phyloP scores from a whole-genome alignment of 2,329 filamentous ascomycete species.

The Trichoderma simmonsii region DNA sequence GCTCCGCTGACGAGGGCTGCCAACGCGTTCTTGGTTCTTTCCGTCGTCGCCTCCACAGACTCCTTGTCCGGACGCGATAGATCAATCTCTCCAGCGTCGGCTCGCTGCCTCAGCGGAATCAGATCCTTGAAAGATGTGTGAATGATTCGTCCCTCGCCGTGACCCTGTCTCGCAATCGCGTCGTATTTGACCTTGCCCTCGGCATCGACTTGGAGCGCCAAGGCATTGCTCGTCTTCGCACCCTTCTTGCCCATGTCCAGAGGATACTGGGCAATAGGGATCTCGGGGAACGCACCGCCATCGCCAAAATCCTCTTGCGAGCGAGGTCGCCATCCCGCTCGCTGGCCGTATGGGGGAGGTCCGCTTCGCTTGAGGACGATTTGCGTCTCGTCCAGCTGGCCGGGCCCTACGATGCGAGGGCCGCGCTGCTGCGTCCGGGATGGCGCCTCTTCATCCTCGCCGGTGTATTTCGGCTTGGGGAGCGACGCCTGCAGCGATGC shows the following conservation, averaged over 20 bases:
- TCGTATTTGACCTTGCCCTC: slow-evolving; percentile 96
- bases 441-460: slow-evolving; percentile 80
- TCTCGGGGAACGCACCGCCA: slow-evolving; percentile 92
- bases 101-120: slow-evolving; percentile 88
- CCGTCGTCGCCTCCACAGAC: slow-evolving; percentile 77
- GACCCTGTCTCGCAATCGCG: slow-evolving; percentile 86
- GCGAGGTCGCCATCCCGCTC: slow-evolving; percentile 86
- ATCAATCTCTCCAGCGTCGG: slow-evolving; percentile 88
- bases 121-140: slow-evolving; percentile 96
- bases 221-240: slow-evolving; percentile 71
- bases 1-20: slow-evolving; percentile 79
- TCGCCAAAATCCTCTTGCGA: slow-evolving; percentile 89
- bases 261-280: slow-evolving; percentile 91
- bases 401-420: slow-evolving; percentile 75
- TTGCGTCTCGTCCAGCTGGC: slow-evolving; percentile 79
- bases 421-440: slow-evolving; percentile 70
- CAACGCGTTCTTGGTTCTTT: slow-evolving; percentile 84
- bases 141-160: slow-evolving; percentile 77
- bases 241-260: slow-evolving; percentile 89
- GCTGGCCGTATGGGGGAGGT: slow-evolving; percentile 83
- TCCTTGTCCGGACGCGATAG: slow-evolving; percentile 81
- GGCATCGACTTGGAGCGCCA: slow-evolving; percentile 86
- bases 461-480: slow-evolving; percentile 87
- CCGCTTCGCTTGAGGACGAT: slow-evolving; percentile 79
- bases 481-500: slow-evolving; percentile 74